Evolutionary conservation across 345 rosid species (phyloP).

Genomic region (Citrus australasica): DNA sequence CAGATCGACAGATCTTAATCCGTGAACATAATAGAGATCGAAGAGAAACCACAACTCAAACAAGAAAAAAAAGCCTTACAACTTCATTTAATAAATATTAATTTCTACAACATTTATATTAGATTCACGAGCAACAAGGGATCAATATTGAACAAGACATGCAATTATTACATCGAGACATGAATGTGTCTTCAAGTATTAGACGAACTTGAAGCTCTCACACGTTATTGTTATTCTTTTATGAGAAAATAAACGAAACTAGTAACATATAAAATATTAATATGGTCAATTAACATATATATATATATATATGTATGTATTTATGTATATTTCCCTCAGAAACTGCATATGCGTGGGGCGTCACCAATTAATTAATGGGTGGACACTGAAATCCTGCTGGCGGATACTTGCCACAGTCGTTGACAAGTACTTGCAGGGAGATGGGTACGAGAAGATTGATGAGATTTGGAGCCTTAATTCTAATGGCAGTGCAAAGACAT

Average conservation of each 20-base stretch:
- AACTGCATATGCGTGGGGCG: neutral
- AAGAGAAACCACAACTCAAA: no score
- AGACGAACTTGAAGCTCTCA: no score
- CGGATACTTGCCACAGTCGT: conserved; percentile 64
- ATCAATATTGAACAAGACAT: neutral
- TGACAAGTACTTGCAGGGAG: conserved; percentile 70
- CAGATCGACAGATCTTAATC: no score
- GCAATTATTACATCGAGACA: neutral
- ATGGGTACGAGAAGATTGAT: conserved; percentile 62
- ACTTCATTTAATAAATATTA: no score
- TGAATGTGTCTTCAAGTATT: neutral
- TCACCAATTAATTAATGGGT: conserved; percentile 2
- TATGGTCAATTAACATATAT: no score
- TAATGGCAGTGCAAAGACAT: conserved; percentile 88
- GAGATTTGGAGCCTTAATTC: conserved; percentile 62
- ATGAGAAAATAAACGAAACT: no score
- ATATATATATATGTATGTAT: no score
- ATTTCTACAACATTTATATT: neutral
- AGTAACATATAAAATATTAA: no score
- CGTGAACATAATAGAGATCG: no score
- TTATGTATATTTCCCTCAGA: no score
- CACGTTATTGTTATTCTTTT: no score
- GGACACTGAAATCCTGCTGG: conserved; percentile 75
- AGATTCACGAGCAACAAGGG: neutral
- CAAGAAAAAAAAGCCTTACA: neutral